Percentiles rank a stretch among this genome's conserved stretches.
phyloP scores from a whole-genome alignment of 1,284 basidiomycete species.

The Pascua sp. region DNA sequence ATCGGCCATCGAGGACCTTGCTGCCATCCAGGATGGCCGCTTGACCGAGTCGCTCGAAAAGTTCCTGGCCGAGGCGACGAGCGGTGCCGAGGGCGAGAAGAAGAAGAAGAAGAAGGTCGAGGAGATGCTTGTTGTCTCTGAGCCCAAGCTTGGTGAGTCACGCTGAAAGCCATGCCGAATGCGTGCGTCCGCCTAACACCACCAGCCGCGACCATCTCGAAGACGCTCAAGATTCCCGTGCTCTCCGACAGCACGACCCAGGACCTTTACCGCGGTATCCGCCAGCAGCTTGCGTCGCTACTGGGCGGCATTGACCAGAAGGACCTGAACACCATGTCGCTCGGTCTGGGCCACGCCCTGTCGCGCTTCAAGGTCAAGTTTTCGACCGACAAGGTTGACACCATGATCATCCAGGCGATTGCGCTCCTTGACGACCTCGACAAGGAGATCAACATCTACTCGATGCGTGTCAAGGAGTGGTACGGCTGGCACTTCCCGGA shows the following conservation, averaged over 20 bases:
- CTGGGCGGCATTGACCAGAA: slow-evolving; percentile 90
- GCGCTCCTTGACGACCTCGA: slow-evolving; percentile 97
- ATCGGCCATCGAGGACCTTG: slow-evolving; percentile 97
- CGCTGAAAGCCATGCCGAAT: neutral
- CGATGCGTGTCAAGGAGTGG: slow-evolving; percentile 99
- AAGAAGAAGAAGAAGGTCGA: slow-evolving; percentile 70
- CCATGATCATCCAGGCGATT: slow-evolving; percentile 98
- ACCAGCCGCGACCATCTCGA: slow-evolving; percentile 76
- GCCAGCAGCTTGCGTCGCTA: slow-evolving; percentile 79
- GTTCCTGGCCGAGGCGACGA: slow-evolving; percentile 83
- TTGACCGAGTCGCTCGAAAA: slow-evolving; percentile 88
- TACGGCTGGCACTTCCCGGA: slow-evolving; percentile 99
- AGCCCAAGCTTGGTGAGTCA: slow-evolving; percentile 79
- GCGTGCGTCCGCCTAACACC: slow-evolving; percentile 3
- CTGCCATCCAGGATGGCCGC: slow-evolving; percentile 87
- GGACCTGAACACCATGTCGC: slow-evolving; percentile 93
- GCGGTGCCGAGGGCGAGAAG: slow-evolving; percentile 48
- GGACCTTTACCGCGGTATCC: slow-evolving; percentile 95
- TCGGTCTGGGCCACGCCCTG: slow-evolving; percentile 94
- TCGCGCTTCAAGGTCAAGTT: slow-evolving; percentile 99
- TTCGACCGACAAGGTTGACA: slow-evolving; percentile 98
- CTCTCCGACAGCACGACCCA: slow-evolving; percentile 61
- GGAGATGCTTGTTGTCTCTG: slow-evolving; percentile 82
- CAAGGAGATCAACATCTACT: slow-evolving; percentile 99
- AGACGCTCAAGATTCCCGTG: slow-evolving; percentile 91